These are phyloP conservation scores for Wickerhamiella slavikovae DNA, from an alignment of 805 yeast genomes.

Conservation along the genomic window DNA sequence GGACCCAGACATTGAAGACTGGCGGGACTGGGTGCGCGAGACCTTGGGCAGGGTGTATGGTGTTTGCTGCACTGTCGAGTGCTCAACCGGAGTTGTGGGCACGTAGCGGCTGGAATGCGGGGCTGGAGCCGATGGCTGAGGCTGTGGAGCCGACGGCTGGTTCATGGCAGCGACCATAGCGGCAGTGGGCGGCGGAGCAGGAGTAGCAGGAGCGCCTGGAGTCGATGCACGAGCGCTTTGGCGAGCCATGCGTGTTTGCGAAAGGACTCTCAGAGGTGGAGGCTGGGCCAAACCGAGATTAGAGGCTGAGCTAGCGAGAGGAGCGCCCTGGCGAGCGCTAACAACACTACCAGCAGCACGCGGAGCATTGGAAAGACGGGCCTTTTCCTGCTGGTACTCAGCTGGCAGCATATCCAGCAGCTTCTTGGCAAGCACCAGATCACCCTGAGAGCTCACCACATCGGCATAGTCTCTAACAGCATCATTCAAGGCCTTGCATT, in stretches of 20 bases:
- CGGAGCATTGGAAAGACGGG: conserved; percentile 54
- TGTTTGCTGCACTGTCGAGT: neutral
- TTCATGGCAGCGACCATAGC: conserved; percentile 4
- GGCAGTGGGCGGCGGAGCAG: conserved; percentile 5
- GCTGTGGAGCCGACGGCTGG: neutral
- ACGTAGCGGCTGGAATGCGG: neutral
- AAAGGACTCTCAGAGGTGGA: neutral
- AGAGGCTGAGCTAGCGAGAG: no score
- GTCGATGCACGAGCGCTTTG: neutral
- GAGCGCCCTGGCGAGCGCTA: neutral
- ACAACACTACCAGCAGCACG: conserved; percentile 1
- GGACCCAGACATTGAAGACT: no score
- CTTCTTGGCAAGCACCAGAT: conserved; percentile 58
- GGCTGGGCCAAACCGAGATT: neutral
- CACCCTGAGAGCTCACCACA: conserved; percentile 61
- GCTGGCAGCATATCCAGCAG: conserved; percentile 55
- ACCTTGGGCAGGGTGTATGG: no score
- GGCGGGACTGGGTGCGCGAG: no score
- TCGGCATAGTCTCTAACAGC: conserved; percentile 68
- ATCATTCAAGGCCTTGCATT: conserved; percentile 27
- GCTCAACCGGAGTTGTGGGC: neutral
- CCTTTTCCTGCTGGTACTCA: conserved; percentile 45
- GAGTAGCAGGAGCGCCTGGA: conserved; percentile 2
- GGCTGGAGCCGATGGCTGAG: neutral
- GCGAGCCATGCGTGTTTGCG: neutral